phyloP scores from a whole-genome alignment of 176 grass and related monocot genomes.

The Microstegium vimineum region DNA sequence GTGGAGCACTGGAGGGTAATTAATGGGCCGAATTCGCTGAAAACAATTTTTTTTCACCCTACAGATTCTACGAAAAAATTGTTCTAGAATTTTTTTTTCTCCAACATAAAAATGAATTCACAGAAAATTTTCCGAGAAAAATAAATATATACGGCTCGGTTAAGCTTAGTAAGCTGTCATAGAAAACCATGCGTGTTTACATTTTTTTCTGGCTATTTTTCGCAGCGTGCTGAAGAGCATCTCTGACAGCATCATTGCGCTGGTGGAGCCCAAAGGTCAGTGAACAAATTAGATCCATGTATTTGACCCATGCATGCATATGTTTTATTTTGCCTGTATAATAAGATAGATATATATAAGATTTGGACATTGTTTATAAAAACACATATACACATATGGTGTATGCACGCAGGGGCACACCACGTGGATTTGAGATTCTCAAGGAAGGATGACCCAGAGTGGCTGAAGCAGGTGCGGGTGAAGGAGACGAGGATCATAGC shows the following conservation, averaged over 20 bases:
- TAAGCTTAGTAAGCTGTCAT: not conserved
- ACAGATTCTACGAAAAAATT: not conserved
- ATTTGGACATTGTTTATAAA: not conserved
- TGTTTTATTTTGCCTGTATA: not conserved
- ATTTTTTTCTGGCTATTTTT: not conserved
- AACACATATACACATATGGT: not conserved
- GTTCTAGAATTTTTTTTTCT: no score
- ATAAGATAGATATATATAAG: no score
- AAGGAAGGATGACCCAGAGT: constrained; percentile 42
- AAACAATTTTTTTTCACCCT: no score
- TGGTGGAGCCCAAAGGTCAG: constrained; percentile 55
- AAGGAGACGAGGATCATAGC: constrained; percentile 50
- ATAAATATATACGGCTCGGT: not conserved
- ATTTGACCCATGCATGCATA: not conserved
- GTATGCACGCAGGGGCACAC: constrained; percentile 40
- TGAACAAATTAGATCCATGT: not conserved
- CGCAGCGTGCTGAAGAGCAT: constrained; percentile 56
- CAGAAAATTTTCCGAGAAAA: not conserved
- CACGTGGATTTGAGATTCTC: constrained; percentile 66
- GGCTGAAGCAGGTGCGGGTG: constrained; percentile 41
- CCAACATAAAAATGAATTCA: not conserved
- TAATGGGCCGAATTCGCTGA: not conserved
- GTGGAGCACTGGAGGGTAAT: constrained; percentile 65
- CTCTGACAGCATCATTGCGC: constrained; percentile 50
- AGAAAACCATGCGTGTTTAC: not conserved